Evolutionary conservation across 805 yeast genomes (phyloP), one percentile per base, ranked within the genome.

Genomic region (Alloascoidea hylecoeti): DNA sequence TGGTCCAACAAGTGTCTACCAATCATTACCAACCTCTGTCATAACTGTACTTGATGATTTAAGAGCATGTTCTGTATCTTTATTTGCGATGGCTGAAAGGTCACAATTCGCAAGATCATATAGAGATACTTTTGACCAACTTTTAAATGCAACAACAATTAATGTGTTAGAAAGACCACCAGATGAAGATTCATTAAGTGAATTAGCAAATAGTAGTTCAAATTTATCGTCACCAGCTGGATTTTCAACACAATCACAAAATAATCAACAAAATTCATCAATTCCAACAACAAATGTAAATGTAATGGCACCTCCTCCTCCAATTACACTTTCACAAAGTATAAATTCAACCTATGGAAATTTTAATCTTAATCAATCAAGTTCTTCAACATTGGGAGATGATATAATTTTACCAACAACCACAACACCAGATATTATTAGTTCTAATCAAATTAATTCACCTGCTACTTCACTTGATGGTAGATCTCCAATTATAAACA

Each of bases 51-150:
- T 75, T 48, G 79, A 76, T 51, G 80, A 75, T 55, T 54, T 76
- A 33, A 60, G 80, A 41, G 78, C 79, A 5, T 76, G 84, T 46
- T 73, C 81, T 2, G 64, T 73, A 13, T 70, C 78, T 41, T 53
- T 76, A 14, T 75, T 72, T 49, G 79, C 74, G 4, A 72, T 76
- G 78, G 66, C 78, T 14, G 82, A 76, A 47, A 60, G 82, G 42
- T 70, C 81, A 0, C 66, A 66, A 46, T 71, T 74, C 54, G 81
- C 79, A 1, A 49, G 72, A 14, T 66, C 68, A 32, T 76, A 75
- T 48, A 61, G 83, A 50, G 81, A 76, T 46, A 73, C 79, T 1
- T 76, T 76, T 55, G 84, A 76, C 49, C 78, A 73, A 46, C 53
- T 76, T 41, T 70, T 75, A 74, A 61, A 65, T 45, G 78, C 80